Conservation (phyloP, 352 stramenopile species). For the Pythium coloratum region DNA sequence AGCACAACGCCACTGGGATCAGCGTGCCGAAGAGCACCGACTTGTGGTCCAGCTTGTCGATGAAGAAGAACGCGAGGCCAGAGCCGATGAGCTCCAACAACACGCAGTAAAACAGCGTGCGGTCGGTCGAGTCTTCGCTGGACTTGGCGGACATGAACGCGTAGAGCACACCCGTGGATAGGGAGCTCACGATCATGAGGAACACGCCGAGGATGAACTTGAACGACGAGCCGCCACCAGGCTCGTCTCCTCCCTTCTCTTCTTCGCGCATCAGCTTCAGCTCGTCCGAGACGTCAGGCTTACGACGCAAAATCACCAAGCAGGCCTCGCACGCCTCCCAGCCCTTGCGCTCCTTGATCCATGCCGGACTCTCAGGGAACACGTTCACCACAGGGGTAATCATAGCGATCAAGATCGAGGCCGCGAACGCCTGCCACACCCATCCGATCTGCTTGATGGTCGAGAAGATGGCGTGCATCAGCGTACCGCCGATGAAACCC, state of each 20-base stretch:
- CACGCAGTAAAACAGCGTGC: constrained; percentile 60
- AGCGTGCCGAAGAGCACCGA: constrained; percentile 69
- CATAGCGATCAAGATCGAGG: constrained; percentile 62
- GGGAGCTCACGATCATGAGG: constrained; percentile 62
- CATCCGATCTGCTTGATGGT: constrained; percentile 64
- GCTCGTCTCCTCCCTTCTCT: constrained; percentile 38
- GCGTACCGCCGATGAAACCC: constrained; percentile 60
- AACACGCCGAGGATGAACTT: constrained; percentile 68
- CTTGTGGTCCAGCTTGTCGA: constrained; percentile 77
- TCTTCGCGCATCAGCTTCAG: constrained; percentile 70
- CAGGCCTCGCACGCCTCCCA: constrained; percentile 69
- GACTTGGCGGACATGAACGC: constrained; percentile 57
- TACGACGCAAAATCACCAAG: constrained; percentile 64
- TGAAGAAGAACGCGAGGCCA: constrained; percentile 75
- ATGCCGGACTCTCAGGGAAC: constrained; percentile 79
- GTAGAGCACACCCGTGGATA: constrained; percentile 62
- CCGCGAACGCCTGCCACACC: constrained; percentile 75
- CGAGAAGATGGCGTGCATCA: constrained; percentile 54
- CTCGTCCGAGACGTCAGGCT: constrained; percentile 65
- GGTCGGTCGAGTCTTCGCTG: constrained; percentile 32
- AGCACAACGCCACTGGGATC: constrained; percentile 49
- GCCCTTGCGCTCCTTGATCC: constrained; percentile 67
- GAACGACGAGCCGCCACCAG: constrained; percentile 38
- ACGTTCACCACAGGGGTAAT: constrained; percentile 71
- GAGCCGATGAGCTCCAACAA: constrained; percentile 56